Base-by-base conservation (phyloP, 768 basidiomycete species). In the Suillus variegatus region DNA sequence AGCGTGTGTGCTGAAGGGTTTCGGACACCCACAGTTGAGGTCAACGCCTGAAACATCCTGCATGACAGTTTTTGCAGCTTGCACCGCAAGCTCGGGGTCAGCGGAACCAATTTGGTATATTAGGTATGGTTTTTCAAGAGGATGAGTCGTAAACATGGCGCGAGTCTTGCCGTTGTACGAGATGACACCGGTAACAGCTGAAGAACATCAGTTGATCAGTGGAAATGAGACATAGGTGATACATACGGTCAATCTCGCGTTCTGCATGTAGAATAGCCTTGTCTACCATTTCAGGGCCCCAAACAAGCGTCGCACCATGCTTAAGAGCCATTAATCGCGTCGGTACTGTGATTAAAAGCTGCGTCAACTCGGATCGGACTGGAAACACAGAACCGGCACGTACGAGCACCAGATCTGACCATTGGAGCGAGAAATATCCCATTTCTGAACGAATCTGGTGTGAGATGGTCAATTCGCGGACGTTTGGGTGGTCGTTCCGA, bases 1-100 rank as follows among this genome's bases (percentile, higher is more conserved):
- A 0, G 90, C 79, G 69, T 93, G 91, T 0, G 94, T 95, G 25
- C 95, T 97, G 77, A 98, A 98, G 0, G 95, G 93, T 71, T 97
- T 97, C 0, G 96, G 96, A 73, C 97, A 99, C 0, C 97, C 97
- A 73, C 97, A 99, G 76, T 99, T 99, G 66, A 99, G 89, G 75
- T 99, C 97, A 71, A 99, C 84, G 22, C 96, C 97, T 0, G 95
- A 89, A 38, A 99, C 89, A 72, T 99, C 97, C 41, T 92, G 80
- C 78, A 89, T 84, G 46, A 99, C 93, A 0, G 84, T 86, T 72
- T 89, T 88, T 6, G 97, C 95, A 1, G 97, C 97, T 79, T 95
- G 85, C 3, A 97, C 93, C 12, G 97, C 97, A 62, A 96, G 85
- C 20, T 91, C 89, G 4, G 96, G 96, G 72, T 92, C 86, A 8